These are phyloP conservation scores for Trichoderma sp. DNA, from an alignment of 2,329 filamentous ascomycete species.

Conservation along the genomic window DNA sequence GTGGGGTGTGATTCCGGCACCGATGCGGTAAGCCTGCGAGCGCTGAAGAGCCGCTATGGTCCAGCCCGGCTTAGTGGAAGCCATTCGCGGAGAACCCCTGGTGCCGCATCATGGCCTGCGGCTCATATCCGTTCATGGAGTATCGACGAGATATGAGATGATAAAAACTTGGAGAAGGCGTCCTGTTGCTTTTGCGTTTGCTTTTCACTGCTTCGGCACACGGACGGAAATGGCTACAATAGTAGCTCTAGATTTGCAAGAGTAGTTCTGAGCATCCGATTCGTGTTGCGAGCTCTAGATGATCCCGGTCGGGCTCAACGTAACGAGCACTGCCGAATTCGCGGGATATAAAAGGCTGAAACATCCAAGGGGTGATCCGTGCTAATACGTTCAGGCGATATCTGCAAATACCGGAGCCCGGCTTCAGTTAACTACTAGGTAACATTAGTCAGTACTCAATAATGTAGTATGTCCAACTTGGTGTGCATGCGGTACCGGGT, in stretches of 20 bases:
- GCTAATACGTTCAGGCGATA: too few species aligned
- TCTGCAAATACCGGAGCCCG: background rate
- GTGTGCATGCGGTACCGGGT: background rate
- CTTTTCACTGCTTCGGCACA: background rate
- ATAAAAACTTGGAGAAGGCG: too few species aligned
- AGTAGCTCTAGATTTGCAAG: too few species aligned
- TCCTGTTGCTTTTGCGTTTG: background rate
- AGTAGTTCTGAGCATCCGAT: background rate
- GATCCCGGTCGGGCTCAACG: background rate
- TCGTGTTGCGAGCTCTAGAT: background rate
- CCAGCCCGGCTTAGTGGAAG: background rate
- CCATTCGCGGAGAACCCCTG: slow-evolving; percentile 19
- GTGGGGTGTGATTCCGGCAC: background rate
- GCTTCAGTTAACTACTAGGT: background rate
- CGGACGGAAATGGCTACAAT: background rate
- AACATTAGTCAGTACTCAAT: too few species aligned
- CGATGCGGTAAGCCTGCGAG: background rate
- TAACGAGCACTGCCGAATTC: background rate
- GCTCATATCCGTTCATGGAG: background rate
- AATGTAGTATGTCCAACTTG: too few species aligned
- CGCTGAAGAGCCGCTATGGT: background rate
- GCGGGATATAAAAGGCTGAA: background rate
- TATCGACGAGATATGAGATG: background rate
- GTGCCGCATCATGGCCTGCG: slow-evolving; percentile 4
- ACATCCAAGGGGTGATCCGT: background rate